Conservation (phyloP, 805 yeast species). For the Cyberlindnera americana region DNA sequence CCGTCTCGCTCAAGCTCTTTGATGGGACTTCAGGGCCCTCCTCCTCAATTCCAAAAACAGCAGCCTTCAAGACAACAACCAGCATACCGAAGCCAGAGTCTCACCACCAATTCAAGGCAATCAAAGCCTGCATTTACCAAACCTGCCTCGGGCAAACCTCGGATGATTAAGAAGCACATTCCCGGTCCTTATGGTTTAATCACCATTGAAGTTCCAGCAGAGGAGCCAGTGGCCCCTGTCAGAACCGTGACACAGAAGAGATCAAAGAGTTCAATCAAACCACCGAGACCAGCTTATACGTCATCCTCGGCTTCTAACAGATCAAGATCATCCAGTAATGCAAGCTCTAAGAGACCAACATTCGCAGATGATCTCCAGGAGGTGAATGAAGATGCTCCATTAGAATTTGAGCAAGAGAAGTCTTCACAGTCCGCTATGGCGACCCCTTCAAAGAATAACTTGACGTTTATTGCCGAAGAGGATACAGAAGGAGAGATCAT, state of each 20-base stretch:
- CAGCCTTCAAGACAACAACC: slow-evolving; percentile 1
- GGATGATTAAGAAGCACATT: slow-evolving; percentile 53
- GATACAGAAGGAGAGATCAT: slow-evolving; percentile 3
- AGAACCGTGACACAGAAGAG: slow-evolving; percentile 7
- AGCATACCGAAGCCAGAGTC: slow-evolving; percentile 17
- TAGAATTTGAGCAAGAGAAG: slow-evolving; percentile 2
- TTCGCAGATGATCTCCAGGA: slow-evolving; percentile 22
- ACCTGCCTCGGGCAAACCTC: slow-evolving; percentile 19
- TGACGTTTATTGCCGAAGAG: slow-evolving; percentile 20
- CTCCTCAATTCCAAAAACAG: slow-evolving; percentile 13
- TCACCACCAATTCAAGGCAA: slow-evolving; percentile 7
- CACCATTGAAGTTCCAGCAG: slow-evolving; percentile 63
- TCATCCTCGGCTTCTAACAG: slow-evolving; percentile 2
- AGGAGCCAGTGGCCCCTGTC: slow-evolving; percentile 22
- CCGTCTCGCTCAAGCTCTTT: slow-evolving; percentile 21
- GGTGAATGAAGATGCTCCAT: slow-evolving; percentile 20
- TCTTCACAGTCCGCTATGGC: background rate
- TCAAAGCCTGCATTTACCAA: slow-evolving; percentile 1
- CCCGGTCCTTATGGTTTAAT: slow-evolving; percentile 73
- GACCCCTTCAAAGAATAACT: slow-evolving; percentile 5
- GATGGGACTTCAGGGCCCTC: slow-evolving; percentile 23
- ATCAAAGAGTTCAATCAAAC: slow-evolving; percentile 14
- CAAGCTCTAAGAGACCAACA: slow-evolving; percentile 16
- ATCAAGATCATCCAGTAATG: slow-evolving; percentile 14
- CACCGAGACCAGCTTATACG: slow-evolving; percentile 14